Evolutionary conservation across 257 asterid species (phyloP), one percentile per base, ranked within the genome.

Genomic region (Coffea canephora): DNA sequence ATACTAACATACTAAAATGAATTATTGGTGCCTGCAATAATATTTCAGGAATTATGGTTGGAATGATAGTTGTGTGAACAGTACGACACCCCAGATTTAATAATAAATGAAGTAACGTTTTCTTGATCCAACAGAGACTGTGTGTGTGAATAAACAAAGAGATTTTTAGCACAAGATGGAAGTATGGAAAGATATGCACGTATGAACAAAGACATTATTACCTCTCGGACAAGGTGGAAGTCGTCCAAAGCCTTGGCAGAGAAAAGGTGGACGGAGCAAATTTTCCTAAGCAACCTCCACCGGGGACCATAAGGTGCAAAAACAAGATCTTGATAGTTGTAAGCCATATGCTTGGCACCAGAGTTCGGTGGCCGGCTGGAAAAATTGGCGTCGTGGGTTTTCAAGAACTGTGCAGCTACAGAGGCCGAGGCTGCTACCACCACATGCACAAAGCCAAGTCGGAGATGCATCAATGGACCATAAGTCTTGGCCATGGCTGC

Each of bases 221-320:
- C 96, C 97, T 93, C 90, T 54, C 97, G 88, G 39, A 95, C 90
- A 52, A 80, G 89, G 21, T 88, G 90, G 85, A 89, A 93, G 67
- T 90, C 93, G 73, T 93, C 96, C 84, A 95, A 76, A 48, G 99
- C 98, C 88, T 90, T 91, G 36, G 88, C 77, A 23, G 98, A 95
- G 85, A 95, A 95, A 69, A 95, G 90, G 77, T 95, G 98, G 21
- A 91, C 86, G 4, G 94, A 83, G 50, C 91, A 86, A 67, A 95
- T 86, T 64, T 93, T 93, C 85, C 99, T 76, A 0, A 95, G 86
- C 87, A 93, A 36, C 15, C 99, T 84, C 99, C 99, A 95, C 81
- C 99, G 88, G 0, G 97, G 97, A 5, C 99, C 99, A 71, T 95
- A 95, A 0, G 98, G 98, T 2, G 98, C 97, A 71, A 95, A 95